Base-by-base conservation (phyloP, 2,329 filamentous ascomycete species). In the Exophiala sp. region DNA sequence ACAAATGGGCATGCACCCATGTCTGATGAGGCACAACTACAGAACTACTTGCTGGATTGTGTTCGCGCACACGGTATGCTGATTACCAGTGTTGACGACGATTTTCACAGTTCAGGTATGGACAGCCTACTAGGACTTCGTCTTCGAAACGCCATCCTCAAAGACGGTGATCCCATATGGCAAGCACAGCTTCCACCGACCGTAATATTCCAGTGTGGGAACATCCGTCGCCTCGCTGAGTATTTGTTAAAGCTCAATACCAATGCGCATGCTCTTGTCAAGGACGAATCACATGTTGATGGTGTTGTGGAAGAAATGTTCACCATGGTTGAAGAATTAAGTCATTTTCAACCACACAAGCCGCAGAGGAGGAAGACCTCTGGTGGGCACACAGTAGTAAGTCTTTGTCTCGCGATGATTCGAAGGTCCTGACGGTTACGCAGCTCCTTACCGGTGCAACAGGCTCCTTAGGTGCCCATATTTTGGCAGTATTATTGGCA, bases 41-140 rank as follows among this genome's bases (percentile, higher is more conserved):
- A 45, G 33, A 7, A 39, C 10, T 20, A 12, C 24, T 33, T 51
- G 3, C 40, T 51, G 32, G 33, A 64, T 40, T 72, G 57, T 47
- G 62, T 43, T 42, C 65, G 68, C 29, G 64, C 72, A 20, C 65
- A 70, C 1, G 68, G 65, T 2, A 62, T 75, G 29, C 29, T 63
- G 1, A 60, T 74, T 3, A 60, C 68, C 3, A 54, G 63, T 29
- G 50, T 60, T 1, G 52, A 70, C 2, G 59, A 68, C 3, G 73
- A 77, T 54, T 74, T 79, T 59, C 78, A 77, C 55, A 65, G 69
- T 1, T 65, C 69, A 0, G 76, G 76, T 0, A 58, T 79, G 14
- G 76, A 79, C 58, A 78, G 75, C 53, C 62, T 78, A 8, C 73
- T 74, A 14, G 75, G 75, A 1, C 74, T 75, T 11, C 72, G 76